Base-by-base conservation (phyloP, 2,329 filamentous ascomycete species). In the Fusarium sp. region DNA sequence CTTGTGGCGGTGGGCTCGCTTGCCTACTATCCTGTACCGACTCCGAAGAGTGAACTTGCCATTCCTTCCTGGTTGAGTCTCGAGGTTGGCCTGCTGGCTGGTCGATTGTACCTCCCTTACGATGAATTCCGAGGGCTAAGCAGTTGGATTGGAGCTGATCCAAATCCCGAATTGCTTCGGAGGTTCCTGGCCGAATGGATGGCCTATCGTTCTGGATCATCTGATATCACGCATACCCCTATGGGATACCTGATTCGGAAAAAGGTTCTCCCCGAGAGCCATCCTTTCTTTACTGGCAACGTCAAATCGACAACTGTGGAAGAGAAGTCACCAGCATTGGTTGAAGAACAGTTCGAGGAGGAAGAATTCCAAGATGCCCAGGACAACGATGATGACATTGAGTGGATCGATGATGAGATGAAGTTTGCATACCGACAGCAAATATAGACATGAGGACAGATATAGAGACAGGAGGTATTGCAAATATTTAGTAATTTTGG, bases 41-140 rank as follows among this genome's bases (percentile, higher is more conserved):
- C 31, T 18, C 48, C 17, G 4, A 9, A 25, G 3, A 31, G n/a
- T 3, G 11, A 6, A 9, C 17, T 42, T 7, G 5, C 3, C 13
- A 54, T 55, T 2, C 54, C 54, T 25, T 29, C 39, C 2, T 58
- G 49, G 39, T 17, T 58, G 6, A 13, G 14, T 13, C 54, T 58
- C 10, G 48, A 58, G 48, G 54, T 55, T 2, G 54, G 54, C 5
- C 4, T 58, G 5, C 17, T 58, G 4, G 48, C 54, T 4, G 54
- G 54, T 13, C 20, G 54, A 8, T 29, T 58, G 3, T 58, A 58
- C 8, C 40, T 58, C 9, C n/a, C 18, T n/a, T 55, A 55, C 25
- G 27, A 23, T 31, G 13, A 58, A 14, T 58, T 33, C 14, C 6
- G 4, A 3, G 11, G 37, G 50, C 14, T 58, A 14, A 17, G 40